Evolutionary conservation across 2,329 filamentous ascomycete genomes (phyloP).

Genomic region (Penicillium aurantiogriseum): DNA sequence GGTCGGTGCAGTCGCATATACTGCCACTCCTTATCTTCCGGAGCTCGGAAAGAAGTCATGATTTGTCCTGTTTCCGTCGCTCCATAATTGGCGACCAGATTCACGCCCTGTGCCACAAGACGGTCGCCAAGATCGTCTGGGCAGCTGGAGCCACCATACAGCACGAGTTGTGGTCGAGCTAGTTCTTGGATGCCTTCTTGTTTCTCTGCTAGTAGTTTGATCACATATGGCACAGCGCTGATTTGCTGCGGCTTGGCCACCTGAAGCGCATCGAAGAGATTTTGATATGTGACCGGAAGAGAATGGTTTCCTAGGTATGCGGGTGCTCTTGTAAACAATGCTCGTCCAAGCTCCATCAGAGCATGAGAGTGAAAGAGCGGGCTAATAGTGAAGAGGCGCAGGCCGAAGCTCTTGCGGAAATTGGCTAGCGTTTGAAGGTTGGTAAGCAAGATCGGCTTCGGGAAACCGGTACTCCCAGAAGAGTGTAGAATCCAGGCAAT

Average conservation of each 20-base stretch:
- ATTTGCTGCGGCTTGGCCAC: constrained; percentile 38
- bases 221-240: constrained; percentile 61
- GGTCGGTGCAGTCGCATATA: constrained; percentile 51
- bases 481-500: constrained; percentile 49
- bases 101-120: constrained; percentile 53
- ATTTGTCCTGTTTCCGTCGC: constrained; percentile 61
- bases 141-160: constrained; percentile 57
- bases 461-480: constrained; percentile 59
- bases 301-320: constrained; percentile 56
- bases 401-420: constrained; percentile 44
- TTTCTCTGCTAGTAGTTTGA: constrained; percentile 62
- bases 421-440: constrained; percentile 53
- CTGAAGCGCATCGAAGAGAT: constrained; percentile 39
- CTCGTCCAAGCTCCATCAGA: constrained; percentile 53
- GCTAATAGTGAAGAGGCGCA: constrained; percentile 53
- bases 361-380: constrained; percentile 61
- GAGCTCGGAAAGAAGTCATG: constrained; percentile 58
- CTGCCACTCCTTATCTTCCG: constrained; percentile 59
- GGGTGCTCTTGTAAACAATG: constrained; percentile 51
- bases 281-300: constrained; percentile 54
- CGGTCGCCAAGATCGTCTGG: constrained; percentile 59
- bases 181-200: constrained; percentile 53
- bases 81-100: constrained; percentile 42
- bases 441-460: constrained; percentile 61
- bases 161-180: constrained; percentile 49